These are phyloP conservation scores for Asterochloris erici DNA, from an alignment of 139 green algal genomes.

Conservation along the genomic window DNA sequence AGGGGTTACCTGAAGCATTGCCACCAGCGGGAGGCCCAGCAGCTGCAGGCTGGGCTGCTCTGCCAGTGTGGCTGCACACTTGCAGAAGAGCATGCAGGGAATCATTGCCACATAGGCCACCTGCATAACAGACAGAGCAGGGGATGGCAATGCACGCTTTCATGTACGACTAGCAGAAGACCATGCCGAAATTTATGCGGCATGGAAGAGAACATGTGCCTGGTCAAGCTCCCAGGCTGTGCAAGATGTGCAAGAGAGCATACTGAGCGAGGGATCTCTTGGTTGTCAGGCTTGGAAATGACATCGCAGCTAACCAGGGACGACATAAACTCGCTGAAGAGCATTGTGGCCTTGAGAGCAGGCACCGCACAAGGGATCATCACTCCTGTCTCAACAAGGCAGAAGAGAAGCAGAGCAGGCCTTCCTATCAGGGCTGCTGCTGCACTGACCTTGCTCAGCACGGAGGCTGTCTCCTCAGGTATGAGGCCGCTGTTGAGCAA, in stretches of 20 bases:
- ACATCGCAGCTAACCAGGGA: too few species aligned
- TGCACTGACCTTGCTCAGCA: slow-evolving; percentile 49
- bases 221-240: not conserved
- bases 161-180: not conserved
- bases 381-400: not conserved
- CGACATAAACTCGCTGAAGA: too few species aligned
- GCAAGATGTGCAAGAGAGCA: too few species aligned
- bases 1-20: slow-evolving; percentile 16
- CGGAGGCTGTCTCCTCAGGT: slow-evolving; percentile 42
- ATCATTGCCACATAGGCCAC: slow-evolving; percentile 58
- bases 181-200: not conserved
- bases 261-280: too few species aligned
- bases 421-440: too few species aligned
- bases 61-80: slow-evolving; percentile 46
- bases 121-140: slow-evolving; percentile 14
- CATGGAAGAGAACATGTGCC: not conserved
- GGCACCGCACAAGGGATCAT: not conserved
- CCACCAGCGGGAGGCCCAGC: slow-evolving; percentile 19
- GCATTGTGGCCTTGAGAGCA: not conserved
- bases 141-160: not conserved
- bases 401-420: not conserved
- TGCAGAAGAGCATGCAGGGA: slow-evolving; percentile 60
- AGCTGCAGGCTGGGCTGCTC: slow-evolving; percentile 18
- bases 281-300: too few species aligned
- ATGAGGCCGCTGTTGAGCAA: slow-evolving; percentile 37